Evolutionary conservation across 2,329 filamentous ascomycete genomes (phyloP), one percentile per base, ranked within the genome.

Genomic region (Penicillium vulpinum): DNA sequence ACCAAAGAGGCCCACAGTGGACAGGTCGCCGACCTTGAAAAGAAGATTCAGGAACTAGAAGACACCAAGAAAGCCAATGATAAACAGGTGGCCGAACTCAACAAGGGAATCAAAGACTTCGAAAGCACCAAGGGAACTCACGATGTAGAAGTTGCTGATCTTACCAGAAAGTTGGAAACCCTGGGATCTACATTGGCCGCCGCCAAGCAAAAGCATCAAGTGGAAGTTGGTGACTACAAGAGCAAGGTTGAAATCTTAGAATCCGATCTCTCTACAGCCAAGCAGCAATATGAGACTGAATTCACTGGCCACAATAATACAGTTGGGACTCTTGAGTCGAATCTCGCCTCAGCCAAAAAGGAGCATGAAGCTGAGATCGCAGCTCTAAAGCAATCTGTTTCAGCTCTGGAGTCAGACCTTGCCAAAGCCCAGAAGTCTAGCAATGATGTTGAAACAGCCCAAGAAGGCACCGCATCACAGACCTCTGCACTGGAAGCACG

Each of bases 201-300:
- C 46, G 21, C 71, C 31, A 71, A 70, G 22, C 65, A 73, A 45
- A 69, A 72, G 48, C 70, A 77, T 22, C 85, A 87, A 39, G 83
- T 81, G 1, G 85, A 89, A 65, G 77, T 82, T 40, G 80, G 82
- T 4, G 85, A 87, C 57, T 71, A 89, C 13, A 81, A 82, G 66
- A 80, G 79, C 16, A 85, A 79, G 1, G 79, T 88, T 31, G 83
- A 81, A 54, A 79, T 81, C 33, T 75, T 90, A 13, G 83, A 89
- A 68, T 66, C 61, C 11, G 59, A 67, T 26, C 61, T 79, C 39
- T 68, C 64, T 6, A 68, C 88, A 80, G 80, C 81, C 39, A 87
- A 87, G 68, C 79, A 80, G 58, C 85, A 85, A 46, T 70, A 77
- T 24, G 86, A 88, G 38, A 83, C 83, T 1, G 85, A 89, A 63